Evolutionary conservation across 2,329 filamentous ascomycete species (phyloP), one percentile per base, ranked within the genome.

Genomic region (Acephala macrosclerotiorum): DNA sequence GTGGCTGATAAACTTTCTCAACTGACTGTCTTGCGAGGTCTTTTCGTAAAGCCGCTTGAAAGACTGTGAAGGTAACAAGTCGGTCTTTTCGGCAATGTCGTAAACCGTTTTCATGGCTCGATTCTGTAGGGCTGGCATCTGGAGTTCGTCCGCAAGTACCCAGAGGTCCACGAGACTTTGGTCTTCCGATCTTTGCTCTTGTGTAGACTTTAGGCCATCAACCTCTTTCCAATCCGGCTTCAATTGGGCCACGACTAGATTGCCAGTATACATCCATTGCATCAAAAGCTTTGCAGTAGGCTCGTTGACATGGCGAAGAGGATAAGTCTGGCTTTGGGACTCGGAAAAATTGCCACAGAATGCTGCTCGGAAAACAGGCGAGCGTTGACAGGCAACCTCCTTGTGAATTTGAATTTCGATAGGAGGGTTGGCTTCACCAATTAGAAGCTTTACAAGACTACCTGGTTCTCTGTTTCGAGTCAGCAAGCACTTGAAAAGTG

Each of bases 81-180:
- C 7, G 3, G 20, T 49, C 20, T 49, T 49, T 8, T 22, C 20
- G 45, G 8, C n/a, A 25, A 22, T 9, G 22, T 25, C n/a, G 40
- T 51, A 16, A 9, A 59, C 33, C 9, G 38, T 20, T 9, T 26
- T 33, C 8, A 67, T 26, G 2, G 59, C 33, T 2, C 45, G 18
- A 33, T 62, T 63, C 29, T 67, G 65, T 1, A 67, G 33, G 5
- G 20, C 5, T 3, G 62, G 58, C 25, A 65, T 45, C 6, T 25
- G 51, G 29, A 65, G 62, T 20, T 65, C 51, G 22, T 65, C 61
- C 0, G 56, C 65, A 12, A 67, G 47, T 4, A 56, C 22, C 62
- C 62, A 65, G 1, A 65, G 47, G 26, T 59, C 33, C 6, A 64
- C 3, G 20, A 45, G 26, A 55, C 16, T 22, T 47, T 18, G 22